phyloP scores from a whole-genome alignment of 1,284 basidiomycete genomes.

The Marasmius tenuissimus region DNA sequence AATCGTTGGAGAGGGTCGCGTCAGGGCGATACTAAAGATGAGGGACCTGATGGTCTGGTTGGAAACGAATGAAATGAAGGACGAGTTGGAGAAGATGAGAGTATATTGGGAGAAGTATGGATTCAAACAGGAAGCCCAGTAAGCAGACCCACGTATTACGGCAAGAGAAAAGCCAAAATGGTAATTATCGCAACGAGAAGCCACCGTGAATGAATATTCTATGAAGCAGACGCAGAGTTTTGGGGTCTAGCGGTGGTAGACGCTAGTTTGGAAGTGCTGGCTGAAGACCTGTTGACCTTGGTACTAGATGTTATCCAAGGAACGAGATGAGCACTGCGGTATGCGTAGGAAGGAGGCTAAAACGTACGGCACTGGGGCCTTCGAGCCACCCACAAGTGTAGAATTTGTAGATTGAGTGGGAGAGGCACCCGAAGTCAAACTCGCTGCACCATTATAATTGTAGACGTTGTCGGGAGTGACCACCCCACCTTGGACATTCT shows the following conservation, averaged over 20 bases:
- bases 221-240: too few species aligned
- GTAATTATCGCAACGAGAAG: too few species aligned
- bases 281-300: too few species aligned
- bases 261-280: too few species aligned
- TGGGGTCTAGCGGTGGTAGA: too few species aligned
- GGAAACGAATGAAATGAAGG: conserved; percentile 61
- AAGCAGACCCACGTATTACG: too few species aligned
- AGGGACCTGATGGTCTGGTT: conserved; percentile 86
- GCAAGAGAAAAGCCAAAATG: too few species aligned
- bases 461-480: not conserved
- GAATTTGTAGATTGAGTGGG: not conserved
- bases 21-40: conserved; percentile 82
- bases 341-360: too few species aligned
- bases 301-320: too few species aligned
- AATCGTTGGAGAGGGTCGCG: conserved; percentile 67
- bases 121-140: conserved; percentile 36
- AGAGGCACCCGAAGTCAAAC: not conserved
- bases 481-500: conserved; percentile 39
- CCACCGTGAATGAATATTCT: too few species aligned
- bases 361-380: not conserved
- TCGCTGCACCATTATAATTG: not conserved
- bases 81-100: conserved; percentile 76
- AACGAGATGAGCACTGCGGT: too few species aligned
- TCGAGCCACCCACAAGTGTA: not conserved
- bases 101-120: conserved; percentile 84